These are phyloP conservation scores for Oryza coarctata DNA, from an alignment of 176 grass and related monocot genomes.

Conservation along the genomic window DNA sequence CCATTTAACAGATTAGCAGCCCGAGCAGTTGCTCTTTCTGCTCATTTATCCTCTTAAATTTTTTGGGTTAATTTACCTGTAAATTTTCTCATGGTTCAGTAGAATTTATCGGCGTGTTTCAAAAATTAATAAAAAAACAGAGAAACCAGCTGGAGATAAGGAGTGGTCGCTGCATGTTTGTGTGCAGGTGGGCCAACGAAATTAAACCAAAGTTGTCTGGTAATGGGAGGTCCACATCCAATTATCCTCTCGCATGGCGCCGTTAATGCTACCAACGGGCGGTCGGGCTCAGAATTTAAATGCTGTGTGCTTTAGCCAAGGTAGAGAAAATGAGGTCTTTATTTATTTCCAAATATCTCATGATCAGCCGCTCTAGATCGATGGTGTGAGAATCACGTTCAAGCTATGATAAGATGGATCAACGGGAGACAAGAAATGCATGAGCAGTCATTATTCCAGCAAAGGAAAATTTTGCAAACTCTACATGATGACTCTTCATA, in stretches of 20 bases:
- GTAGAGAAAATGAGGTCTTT: not conserved
- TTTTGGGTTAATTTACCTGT: not conserved
- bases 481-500: no score
- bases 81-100: not conserved
- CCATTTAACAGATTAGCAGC: not conserved
- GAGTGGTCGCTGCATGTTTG: not conserved
- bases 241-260: conserved; percentile 24
- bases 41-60: not conserved
- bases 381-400: conserved; percentile 11
- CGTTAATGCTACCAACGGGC: conserved; percentile 23
- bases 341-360: conserved; percentile 3
- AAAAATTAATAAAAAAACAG: not conserved
- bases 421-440: not conserved
- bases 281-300: conserved; percentile 5
- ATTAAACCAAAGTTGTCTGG: conserved; percentile 26
- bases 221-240: conserved; percentile 11
- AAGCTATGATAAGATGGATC: not conserved
- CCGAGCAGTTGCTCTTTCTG: not conserved
- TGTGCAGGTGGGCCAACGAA: not conserved
- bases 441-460: no score
- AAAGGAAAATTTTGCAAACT: no score
- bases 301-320: not conserved
- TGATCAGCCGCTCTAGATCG: not conserved
- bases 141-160: not conserved
- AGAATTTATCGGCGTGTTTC: not conserved